Conservation (phyloP, 2,329 filamentous ascomycete species). For the Bipolaris bicolor region DNA sequence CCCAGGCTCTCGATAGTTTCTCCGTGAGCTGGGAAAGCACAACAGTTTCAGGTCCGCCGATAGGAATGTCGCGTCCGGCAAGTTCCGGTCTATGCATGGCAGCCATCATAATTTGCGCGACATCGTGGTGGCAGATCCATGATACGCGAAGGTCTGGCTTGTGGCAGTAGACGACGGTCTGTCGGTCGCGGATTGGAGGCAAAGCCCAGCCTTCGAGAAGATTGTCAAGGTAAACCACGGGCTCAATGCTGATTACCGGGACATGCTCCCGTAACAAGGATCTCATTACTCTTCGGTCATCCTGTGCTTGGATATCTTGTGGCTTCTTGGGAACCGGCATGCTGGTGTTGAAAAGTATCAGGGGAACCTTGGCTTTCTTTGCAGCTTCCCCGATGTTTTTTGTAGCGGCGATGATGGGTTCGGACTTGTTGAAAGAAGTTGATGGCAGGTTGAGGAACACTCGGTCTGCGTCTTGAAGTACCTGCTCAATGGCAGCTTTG, state of each 20-base stretch:
- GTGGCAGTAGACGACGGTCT: constrained; percentile 51
- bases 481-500: constrained; percentile 17
- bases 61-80: constrained; percentile 44
- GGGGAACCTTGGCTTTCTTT: constrained; percentile 18
- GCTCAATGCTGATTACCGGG: constrained; percentile 45
- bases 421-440: constrained; percentile 37
- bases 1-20: constrained; percentile 46
- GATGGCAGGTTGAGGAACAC: constrained; percentile 39
- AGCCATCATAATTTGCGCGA: constrained; percentile 50
- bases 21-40: constrained; percentile 40
- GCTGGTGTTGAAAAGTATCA: constrained; percentile 40
- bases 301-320: constrained; percentile 39
- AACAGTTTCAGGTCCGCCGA: constrained; percentile 49
- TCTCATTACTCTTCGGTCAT: constrained; percentile 41
- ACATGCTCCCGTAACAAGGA: constrained; percentile 40
- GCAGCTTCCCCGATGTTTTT: constrained; percentile 28
- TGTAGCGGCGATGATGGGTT: constrained; percentile 32
- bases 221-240: constrained; percentile 51
- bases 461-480: constrained; percentile 25
- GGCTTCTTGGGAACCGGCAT: constrained; percentile 33
- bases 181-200: constrained; percentile 42
- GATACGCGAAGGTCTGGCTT: constrained; percentile 46
- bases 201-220: constrained; percentile 51
- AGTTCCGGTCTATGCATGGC: constrained; percentile 43
- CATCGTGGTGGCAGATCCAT: constrained; percentile 52